These are phyloP conservation scores for Verticillium albo-atrum DNA, from an alignment of 2,329 filamentous ascomycete genomes.

Conservation along the genomic window DNA sequence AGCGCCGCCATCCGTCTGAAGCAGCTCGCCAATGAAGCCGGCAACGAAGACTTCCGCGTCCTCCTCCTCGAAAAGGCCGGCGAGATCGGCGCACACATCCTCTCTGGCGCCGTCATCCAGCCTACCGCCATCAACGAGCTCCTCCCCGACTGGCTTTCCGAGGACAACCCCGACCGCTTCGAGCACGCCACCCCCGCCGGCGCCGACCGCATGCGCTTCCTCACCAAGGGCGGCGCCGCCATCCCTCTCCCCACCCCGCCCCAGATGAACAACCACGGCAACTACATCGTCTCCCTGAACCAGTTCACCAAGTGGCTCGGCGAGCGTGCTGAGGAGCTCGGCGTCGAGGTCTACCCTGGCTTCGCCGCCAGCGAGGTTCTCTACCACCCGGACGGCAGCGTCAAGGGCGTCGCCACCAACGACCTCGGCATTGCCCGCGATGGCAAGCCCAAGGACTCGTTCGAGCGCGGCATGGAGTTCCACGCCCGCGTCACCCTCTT, in stretches of 20 bases:
- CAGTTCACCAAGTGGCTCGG: constrained; percentile 95
- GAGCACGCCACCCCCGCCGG: constrained; percentile 80
- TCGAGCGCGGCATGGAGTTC: constrained; percentile 98
- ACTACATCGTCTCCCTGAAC: constrained; percentile 95
- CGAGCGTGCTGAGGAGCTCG: constrained; percentile 91
- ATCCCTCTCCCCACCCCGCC: constrained; percentile 84
- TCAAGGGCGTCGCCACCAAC: constrained; percentile 92
- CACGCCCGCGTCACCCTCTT: constrained; percentile 89
- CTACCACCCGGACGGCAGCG: constrained; percentile 80
- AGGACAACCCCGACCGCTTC: constrained; percentile 85
- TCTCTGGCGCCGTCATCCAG: constrained; percentile 94
- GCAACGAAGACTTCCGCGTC: constrained; percentile 94
- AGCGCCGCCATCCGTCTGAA: constrained; percentile 92
- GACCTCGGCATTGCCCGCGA: constrained; percentile 80
- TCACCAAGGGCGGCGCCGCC: constrained; percentile 68
- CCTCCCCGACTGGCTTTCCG: constrained; percentile 87
- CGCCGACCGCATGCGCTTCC: constrained; percentile 85
- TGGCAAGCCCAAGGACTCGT: constrained; percentile 82
- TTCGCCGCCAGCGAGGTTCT: constrained; percentile 93
- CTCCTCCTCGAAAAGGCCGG: constrained; percentile 91
- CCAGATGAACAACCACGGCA: constrained; percentile 97
- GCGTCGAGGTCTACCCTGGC: constrained; percentile 93
- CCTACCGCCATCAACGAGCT: constrained; percentile 85
- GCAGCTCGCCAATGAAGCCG: constrained; percentile 89
- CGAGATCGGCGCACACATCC: constrained; percentile 89